Evolutionary conservation across 768 basidiomycete genomes (phyloP).

Genomic region (Boletus fagicola): DNA sequence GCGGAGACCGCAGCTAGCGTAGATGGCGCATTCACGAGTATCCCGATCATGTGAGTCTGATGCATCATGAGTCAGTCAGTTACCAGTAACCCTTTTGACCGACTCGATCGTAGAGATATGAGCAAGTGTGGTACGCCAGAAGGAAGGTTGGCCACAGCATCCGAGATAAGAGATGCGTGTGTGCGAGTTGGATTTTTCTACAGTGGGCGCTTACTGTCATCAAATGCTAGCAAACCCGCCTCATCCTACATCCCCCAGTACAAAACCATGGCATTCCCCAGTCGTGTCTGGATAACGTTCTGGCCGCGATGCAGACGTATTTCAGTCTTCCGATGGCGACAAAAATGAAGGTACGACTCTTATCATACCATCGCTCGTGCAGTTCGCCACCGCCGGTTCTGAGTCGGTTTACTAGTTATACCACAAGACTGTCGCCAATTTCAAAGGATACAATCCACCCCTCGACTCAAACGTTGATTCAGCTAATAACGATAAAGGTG

Average conservation of each 20-base stretch:
- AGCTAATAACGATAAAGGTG: conserved; percentile 61
- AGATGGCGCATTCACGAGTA: conserved; percentile 22
- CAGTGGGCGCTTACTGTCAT: conserved; percentile 38
- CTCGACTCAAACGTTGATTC: conserved; percentile 75
- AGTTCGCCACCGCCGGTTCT: background rate
- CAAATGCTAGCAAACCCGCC: background rate
- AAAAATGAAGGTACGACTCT: conserved; percentile 59
- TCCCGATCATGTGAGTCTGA: conserved; percentile 28
- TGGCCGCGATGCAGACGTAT: conserved; percentile 55
- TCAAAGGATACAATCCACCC: conserved; percentile 73
- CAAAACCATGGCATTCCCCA: conserved; percentile 74
- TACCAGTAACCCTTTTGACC: background rate
- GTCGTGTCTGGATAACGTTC: conserved; percentile 41
- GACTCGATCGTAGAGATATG: conserved; percentile 18
- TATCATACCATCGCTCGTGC: background rate
- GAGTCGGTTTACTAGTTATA: conserved; percentile 44
- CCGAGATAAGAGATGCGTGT: conserved; percentile 68
- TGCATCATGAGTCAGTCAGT: background rate
- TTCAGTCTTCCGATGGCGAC: conserved; percentile 60
- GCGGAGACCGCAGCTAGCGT: conserved; percentile 15
- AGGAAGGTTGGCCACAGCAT: conserved; percentile 47
- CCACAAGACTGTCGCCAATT: conserved; percentile 63
- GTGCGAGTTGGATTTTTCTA: conserved; percentile 87
- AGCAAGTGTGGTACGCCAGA: conserved; percentile 20
- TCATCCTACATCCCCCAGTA: conserved; percentile 43